phyloP scores from a whole-genome alignment of 2,329 filamentous ascomycete species.

The Ceratocystis smalleyi region DNA sequence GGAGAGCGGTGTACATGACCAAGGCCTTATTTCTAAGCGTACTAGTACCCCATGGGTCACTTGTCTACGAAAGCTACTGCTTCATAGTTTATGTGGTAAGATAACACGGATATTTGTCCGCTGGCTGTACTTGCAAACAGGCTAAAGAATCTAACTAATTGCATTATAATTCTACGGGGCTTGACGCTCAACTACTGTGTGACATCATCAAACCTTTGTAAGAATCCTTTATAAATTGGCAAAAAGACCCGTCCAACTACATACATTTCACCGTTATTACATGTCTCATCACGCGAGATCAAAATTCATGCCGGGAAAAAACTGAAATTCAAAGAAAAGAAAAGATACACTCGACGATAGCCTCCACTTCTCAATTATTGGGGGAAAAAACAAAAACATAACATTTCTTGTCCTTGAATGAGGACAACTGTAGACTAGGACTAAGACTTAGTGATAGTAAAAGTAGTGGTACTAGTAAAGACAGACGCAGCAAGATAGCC shows the following conservation, averaged over 20 bases:
- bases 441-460: neutral
- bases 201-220: neutral
- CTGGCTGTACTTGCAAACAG: too few species aligned
- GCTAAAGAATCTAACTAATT: too few species aligned
- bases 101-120: too few species aligned
- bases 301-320: neutral
- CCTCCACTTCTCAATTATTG: neutral
- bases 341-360: neutral
- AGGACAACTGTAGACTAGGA: constrained; percentile 3
- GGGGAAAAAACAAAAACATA: neutral
- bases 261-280: neutral
- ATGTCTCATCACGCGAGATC: neutral
- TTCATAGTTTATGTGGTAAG: too few species aligned
- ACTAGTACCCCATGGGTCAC: too few species aligned
- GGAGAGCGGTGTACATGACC: too few species aligned
- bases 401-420: neutral
- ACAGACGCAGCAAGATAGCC: neutral
- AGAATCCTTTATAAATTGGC: neutral
- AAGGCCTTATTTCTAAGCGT: too few species aligned
- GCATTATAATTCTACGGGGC: neutral
- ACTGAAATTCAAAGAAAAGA: neutral
- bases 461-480: neutral
- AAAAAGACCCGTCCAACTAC: neutral
- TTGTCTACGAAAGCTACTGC: too few species aligned
- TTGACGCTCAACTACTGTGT: neutral